Conservation (phyloP, 1,284 basidiomycete genomes). For the Meira miltonrushii region DNA sequence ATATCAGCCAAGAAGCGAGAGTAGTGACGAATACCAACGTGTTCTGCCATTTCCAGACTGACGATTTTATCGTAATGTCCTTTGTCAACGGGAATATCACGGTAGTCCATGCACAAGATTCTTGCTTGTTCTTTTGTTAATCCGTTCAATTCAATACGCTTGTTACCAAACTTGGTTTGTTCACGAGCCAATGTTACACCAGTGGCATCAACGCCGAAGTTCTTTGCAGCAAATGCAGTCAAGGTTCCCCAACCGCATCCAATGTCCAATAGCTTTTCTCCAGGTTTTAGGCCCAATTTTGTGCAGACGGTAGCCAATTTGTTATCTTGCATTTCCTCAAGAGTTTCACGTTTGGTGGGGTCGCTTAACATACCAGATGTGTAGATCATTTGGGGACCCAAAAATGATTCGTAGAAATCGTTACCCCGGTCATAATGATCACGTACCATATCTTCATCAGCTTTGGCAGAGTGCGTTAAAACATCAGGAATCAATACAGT, state of each 20-base stretch:
- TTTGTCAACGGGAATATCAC: slow-evolving; percentile 76
- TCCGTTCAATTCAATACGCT: slow-evolving; percentile 77
- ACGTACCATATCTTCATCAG: slow-evolving; percentile 93
- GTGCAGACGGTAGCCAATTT: slow-evolving; percentile 91
- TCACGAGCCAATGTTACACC: slow-evolving; percentile 89
- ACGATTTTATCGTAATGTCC: slow-evolving; percentile 90
- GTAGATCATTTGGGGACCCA: slow-evolving; percentile 94
- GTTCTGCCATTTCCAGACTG: slow-evolving; percentile 93
- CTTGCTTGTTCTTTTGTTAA: slow-evolving; percentile 71
- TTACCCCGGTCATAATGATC: slow-evolving; percentile 86
- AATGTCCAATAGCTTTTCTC: slow-evolving; percentile 80
- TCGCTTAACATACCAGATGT: slow-evolving; percentile 84
- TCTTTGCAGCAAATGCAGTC: slow-evolving; percentile 89
- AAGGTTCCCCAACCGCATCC: slow-evolving; percentile 99
- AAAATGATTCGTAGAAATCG: slow-evolving; percentile 65
- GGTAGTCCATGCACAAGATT: slow-evolving; percentile 89
- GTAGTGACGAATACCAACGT: slow-evolving; percentile 89
- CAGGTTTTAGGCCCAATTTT: slow-evolving; percentile 80
- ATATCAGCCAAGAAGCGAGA: slow-evolving; percentile 81
- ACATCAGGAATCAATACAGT: slow-evolving; percentile 85
- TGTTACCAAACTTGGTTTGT: slow-evolving; percentile 86
- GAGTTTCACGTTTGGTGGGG: slow-evolving; percentile 70
- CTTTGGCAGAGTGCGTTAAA: slow-evolving; percentile 77
- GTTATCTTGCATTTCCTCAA: slow-evolving; percentile 97
- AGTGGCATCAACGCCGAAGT: slow-evolving; percentile 89